Evolutionary conservation across 2,329 filamentous ascomycete genomes (phyloP).

Genomic region (Xylaria sp.): DNA sequence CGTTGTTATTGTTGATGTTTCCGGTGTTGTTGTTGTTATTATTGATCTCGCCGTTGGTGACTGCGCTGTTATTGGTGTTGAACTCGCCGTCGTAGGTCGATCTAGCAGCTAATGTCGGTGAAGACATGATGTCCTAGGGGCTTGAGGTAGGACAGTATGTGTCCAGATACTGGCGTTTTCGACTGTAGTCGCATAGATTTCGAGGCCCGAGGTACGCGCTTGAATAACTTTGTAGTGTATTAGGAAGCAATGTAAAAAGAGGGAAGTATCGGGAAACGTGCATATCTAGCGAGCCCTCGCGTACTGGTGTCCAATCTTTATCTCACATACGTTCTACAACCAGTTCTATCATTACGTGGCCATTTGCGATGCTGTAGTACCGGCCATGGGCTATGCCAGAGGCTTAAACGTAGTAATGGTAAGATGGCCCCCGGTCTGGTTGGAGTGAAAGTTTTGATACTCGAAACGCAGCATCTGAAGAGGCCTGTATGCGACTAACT

Average conservation of each 20-base stretch:
- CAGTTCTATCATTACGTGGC: neutral
- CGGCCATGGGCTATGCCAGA: neutral
- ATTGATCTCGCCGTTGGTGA: neutral
- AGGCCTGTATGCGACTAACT: neutral
- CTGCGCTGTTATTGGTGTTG: too few relatives aligned
- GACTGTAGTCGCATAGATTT: neutral
- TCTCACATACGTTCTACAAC: neutral
- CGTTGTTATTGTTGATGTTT: neutral
- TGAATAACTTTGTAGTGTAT: neutral
- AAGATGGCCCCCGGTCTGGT: neutral
- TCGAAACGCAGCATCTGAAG: neutral
- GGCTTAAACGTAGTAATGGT: constrained; percentile 2
- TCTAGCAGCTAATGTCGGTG: neutral
- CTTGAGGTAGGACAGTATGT: too few relatives aligned
- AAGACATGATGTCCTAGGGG: too few relatives aligned
- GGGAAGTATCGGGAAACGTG: neutral
- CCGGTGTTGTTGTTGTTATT: neutral
- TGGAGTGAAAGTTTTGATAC: neutral
- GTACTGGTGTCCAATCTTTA: neutral
- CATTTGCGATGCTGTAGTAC: neutral
- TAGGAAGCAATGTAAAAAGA: too few relatives aligned
- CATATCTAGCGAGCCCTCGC: neutral
- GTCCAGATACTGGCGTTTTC: neutral
- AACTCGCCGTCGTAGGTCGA: too few relatives aligned
- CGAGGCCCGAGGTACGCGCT: neutral